Evolutionary conservation across 2,329 filamentous ascomycete genomes (phyloP).

Genomic region (Colletotrichum spaethianum): DNA sequence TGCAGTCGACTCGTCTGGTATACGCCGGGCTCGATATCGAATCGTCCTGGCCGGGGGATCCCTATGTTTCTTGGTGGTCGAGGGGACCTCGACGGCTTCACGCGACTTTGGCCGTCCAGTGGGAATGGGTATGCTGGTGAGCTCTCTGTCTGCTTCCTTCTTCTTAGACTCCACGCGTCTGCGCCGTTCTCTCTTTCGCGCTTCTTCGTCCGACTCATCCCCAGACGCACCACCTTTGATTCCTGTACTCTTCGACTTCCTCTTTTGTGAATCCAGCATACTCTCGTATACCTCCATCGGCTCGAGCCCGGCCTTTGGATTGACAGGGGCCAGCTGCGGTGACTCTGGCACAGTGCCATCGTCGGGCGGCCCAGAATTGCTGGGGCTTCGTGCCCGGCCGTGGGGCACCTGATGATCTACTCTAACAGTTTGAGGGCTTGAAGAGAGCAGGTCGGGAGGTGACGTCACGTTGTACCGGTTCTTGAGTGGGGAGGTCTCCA

Average conservation of each 20-base stretch:
- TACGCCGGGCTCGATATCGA: not conserved
- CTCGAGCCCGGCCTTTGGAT: constrained; percentile 36
- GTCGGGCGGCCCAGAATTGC: constrained; percentile 44
- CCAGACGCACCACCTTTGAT: constrained; percentile 48
- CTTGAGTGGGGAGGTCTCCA: constrained; percentile 66
- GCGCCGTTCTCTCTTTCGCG: constrained; percentile 52
- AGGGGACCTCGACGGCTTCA: constrained; percentile 19
- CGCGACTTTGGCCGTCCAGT: constrained; percentile 43
- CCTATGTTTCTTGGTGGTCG: constrained; percentile 24
- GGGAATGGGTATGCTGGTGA: constrained; percentile 55
- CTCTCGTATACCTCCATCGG: constrained; percentile 61
- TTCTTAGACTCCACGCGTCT: constrained; percentile 55
- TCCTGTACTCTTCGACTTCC: constrained; percentile 48
- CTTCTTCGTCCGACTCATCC: constrained; percentile 54
- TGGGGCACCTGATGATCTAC: constrained; percentile 24
- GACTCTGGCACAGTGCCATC: constrained; percentile 56
- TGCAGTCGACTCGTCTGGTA: constrained; percentile 1
- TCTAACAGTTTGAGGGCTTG: constrained; percentile 55
- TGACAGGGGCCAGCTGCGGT: constrained; percentile 41
- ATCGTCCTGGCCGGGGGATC: not conserved
- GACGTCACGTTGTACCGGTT: constrained; percentile 63
- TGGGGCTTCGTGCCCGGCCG: constrained; percentile 47
- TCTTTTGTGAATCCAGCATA: constrained; percentile 62
- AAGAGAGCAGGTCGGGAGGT: constrained; percentile 56
- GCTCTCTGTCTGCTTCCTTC: constrained; percentile 56